Evolutionary conservation across 306 rosid genomes (phyloP), one percentile per base, ranked within the genome.

Genomic region (Quercus aquifolioides): DNA sequence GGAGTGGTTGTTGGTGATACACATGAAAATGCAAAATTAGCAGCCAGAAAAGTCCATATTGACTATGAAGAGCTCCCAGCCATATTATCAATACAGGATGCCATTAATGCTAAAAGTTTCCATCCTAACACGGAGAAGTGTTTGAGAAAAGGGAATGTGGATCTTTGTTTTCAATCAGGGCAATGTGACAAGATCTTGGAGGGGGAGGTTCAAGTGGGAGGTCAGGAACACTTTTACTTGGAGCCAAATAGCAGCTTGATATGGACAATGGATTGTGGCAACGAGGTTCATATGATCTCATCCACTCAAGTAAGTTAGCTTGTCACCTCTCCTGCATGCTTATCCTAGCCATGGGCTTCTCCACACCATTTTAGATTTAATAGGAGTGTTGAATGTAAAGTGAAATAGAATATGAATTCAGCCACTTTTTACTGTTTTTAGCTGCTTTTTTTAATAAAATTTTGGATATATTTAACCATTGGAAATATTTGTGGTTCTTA

Each of bases 141-240:
- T 77, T 80, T 95, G 88, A 79, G 33, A 71, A 92, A 87, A 84
- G 98, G 98, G 83, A 89, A 95, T 74, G 97, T 91, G 58, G 96
- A 92, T 78, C 83, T 79, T 51, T 91, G 97, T 82, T 95, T 95
- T 78, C 90, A 84, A 79, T 95, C 94, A 21, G 85, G 88, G 73
- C 88, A 86, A 76, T 94, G 97, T 86, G 92, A 95, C 81, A 87
- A 78, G 83, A 89, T 92, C 81, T 78, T 92, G 74, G 97, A 91
- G 83, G 97, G 97, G 76, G 93, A 90, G 74, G 98, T 95, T 86
- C 91, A 81, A 67, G 87, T 95, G 12, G 99, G 99, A 78, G 97
- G 99, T 71, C 99, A 95, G 83, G 99, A 95, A 82, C 99, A 95
- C 87, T 95, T 95, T 79, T 95, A 95, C 86, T 86, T 95, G 85